Base-by-base conservation (phyloP, 257 asterid genomes). In the Verbena officinalis region DNA sequence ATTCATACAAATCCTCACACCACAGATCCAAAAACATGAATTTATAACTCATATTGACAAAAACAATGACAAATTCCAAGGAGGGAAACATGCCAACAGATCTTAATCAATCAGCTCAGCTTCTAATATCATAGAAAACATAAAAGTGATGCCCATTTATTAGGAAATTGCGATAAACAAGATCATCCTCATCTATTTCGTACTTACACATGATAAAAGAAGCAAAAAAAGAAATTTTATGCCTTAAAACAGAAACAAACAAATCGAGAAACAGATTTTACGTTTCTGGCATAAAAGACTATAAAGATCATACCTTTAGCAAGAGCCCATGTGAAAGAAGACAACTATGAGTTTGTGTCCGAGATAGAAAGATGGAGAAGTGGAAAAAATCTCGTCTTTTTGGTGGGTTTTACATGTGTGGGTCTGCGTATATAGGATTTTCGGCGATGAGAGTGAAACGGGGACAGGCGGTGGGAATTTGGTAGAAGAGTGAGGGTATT, bases 381-480 rank as follows among this genome's bases (percentile, higher is more conserved):
- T 14, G 39, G 62, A 42, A 81, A 71, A 69, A 67, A 64, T 45
- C 19, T 39, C 4, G 75, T 78, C 77, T 68, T 77, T 68, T 54
- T 73, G 81, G 78, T 78, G 83, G 81, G 79, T 61, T 78, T 77
- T 77, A 56, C 64, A 49, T 67, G 77, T 49, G 76, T 70, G 77
- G 55, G 72, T 46, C 67, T 73, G 71, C 55, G 65, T 78, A 69
- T 68, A 65, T 67, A 72, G 66, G 58, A 59, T 51, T 66, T 33
- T 65, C 34, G 71, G 53, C 56, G 68, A 31, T 5, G 68, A 38
- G 43, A 64, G 74, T 22, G 67, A 38, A 42, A n/a, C n/a, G 16
- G 48, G 61, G 62, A 55, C 65, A 64, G n/a, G 19, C 13, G 56
- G 69, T 42, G 73, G 63, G 57, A 54, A 36, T 51, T 58, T 10